Conservation (phyloP, 495 filamentous ascomycete species). For the Hypoxylon crocopeplum region DNA sequence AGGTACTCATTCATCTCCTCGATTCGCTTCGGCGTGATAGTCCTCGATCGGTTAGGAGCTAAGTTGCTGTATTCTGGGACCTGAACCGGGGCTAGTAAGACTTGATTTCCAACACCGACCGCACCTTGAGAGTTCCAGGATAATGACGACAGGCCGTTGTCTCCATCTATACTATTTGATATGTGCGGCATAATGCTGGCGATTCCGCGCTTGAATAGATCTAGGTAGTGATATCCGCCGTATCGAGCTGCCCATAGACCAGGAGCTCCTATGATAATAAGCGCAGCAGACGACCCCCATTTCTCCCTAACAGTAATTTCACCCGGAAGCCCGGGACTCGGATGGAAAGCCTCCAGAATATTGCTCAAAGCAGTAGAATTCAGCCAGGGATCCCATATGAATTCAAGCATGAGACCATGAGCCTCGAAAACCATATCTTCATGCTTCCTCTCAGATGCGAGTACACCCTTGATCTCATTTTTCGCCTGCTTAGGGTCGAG, state of each 20-base stretch:
- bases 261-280: slow-evolving; percentile 55
- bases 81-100: slow-evolving; percentile 62
- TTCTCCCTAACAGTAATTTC: slow-evolving; percentile 13
- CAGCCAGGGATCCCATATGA: slow-evolving; percentile 68
- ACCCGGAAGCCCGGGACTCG: slow-evolving; percentile 3
- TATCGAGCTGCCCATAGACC: slow-evolving; percentile 66
- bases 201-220: slow-evolving; percentile 55
- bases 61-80: slow-evolving; percentile 60
- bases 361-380: slow-evolving; percentile 56
- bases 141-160: neutral
- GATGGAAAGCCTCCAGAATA: slow-evolving; percentile 47
- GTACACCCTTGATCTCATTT: slow-evolving; percentile 34
- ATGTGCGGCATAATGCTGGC: slow-evolving; percentile 48
- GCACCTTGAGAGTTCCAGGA: neutral
- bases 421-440: slow-evolving; percentile 50
- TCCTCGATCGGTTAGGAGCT: slow-evolving; percentile 50
- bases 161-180: slow-evolving; percentile 21
- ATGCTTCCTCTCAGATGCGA: slow-evolving; percentile 47
- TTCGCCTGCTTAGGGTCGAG: slow-evolving; percentile 50
- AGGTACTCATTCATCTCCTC: slow-evolving; percentile 63
- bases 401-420: slow-evolving; percentile 54
- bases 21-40: slow-evolving; percentile 59
- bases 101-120: slow-evolving; percentile 40
- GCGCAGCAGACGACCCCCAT: slow-evolving; percentile 33
- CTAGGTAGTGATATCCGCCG: slow-evolving; percentile 51